Base-by-base conservation (phyloP, 768 basidiomycete species). In the Podaxis carcinomalis region DNA sequence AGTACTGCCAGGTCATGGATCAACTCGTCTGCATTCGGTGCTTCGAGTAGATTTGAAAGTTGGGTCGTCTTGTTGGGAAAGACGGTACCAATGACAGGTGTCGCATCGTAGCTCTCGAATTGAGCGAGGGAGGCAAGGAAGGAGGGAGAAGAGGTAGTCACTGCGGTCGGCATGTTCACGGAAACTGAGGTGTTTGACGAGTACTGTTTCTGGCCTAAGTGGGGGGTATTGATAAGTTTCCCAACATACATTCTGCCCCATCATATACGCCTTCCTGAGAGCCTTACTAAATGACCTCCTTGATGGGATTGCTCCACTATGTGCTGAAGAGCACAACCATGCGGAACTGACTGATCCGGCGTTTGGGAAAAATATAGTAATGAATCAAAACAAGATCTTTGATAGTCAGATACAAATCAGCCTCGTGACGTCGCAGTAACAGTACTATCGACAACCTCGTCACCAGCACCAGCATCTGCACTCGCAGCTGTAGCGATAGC, bases 1-100 rank as follows among this genome's bases (percentile, higher is more conserved):
- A 84, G 75, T 3, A 75, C 75, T 0, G 84, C 83, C 4, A 87
- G 78, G 65, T 85, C 84, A 23, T 74, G 74, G 63, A 86, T 70
- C 52, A 83, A 71, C 61, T 78, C 78, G 64, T 84, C 83, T 5
- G 79, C 69, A 65, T 84, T 77, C 2, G 73, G 69, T 1, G 78
- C 77, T 0, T 68, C 64, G 19, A 86, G 77, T 4, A 85, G 65
- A 10, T 72, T 64, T 3, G 77, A 75, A 9, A 86, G 74, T 67
- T 84, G 83, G 7, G 79, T 70, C 25, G 76, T 70, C 27, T 70
- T 67, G 65, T 72, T 66, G 5, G 76, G 70, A 71, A 84, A 85
- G 40, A 78, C 72, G 5, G 83, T 82, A n/a, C 86, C 86, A 60
- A 86, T 80, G 62, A 79, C 77, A 1, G 83, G 76, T 1, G 85